A percentile compares a stretch with the other conserved stretches of the same genome.
Conservation (phyloP, 164 flowering plant species). For the Taxillus chinensis region DNA sequence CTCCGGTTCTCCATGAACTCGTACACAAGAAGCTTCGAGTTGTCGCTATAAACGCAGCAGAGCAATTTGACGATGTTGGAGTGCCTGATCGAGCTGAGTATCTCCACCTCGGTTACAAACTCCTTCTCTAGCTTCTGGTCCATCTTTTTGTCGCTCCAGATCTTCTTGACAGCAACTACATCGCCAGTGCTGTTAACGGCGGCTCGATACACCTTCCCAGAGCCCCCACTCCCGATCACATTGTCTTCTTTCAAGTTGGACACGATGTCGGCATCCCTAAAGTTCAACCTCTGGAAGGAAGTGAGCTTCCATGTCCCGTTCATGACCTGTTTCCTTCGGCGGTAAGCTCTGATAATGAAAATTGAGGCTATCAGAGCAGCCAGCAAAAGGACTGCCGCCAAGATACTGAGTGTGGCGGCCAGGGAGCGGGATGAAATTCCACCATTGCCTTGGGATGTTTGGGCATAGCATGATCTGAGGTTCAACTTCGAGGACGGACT, state of each 20-base stretch:
- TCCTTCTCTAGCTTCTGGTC: slow-evolving; percentile 42
- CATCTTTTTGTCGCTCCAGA: slow-evolving; percentile 27
- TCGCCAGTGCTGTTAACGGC: slow-evolving; percentile 14
- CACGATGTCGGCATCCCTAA: slow-evolving; percentile 42
- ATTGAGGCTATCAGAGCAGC: slow-evolving; percentile 12
- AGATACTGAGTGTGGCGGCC: slow-evolving; percentile 20
- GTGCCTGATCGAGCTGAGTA: slow-evolving; percentile 48
- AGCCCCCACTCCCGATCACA: slow-evolving; percentile 61
- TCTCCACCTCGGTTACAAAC: slow-evolving; percentile 51
- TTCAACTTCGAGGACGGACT: slow-evolving; percentile 11
- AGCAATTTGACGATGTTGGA: slow-evolving; percentile 52
- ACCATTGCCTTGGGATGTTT: neutral
- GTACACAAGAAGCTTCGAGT: slow-evolving; percentile 55
- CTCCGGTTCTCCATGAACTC: slow-evolving; percentile 60
- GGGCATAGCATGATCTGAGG: slow-evolving; percentile 15
- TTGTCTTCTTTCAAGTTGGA: slow-evolving; percentile 46
- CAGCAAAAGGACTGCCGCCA: slow-evolving; percentile 11
- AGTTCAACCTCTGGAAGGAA: slow-evolving; percentile 57
- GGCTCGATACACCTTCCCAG: slow-evolving; percentile 52
- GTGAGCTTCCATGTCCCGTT: slow-evolving; percentile 56
- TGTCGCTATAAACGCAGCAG: slow-evolving; percentile 46
- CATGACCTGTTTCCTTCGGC: slow-evolving; percentile 19
- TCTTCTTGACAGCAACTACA: slow-evolving; percentile 59
- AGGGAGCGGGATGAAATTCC: slow-evolving; percentile 22
- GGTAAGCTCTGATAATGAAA: slow-evolving; percentile 22